Evolutionary conservation across 257 asterid species (phyloP), one percentile per base, ranked within the genome.

Genomic region (Fraxinus quadrangulata): DNA sequence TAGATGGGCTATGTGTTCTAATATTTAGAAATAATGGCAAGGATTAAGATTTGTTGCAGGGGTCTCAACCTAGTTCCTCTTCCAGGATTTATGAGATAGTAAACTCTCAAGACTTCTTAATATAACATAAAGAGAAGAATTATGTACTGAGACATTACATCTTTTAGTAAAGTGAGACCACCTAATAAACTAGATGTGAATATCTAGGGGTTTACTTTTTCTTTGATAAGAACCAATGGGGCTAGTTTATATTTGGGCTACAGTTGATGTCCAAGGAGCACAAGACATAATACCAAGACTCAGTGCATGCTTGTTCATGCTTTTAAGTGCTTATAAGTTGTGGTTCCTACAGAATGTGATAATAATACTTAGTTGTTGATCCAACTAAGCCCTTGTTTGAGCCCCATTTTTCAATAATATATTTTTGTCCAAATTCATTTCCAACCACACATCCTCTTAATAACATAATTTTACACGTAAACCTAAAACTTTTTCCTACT

Each of bases 1-100:
- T 31, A 34, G 17, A 56, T 33, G 37, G 28, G 71, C 45, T 23
- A 19, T 59, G 23, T 37, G 70, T 45, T 42, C 67, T 3, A 82
- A 65, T 42, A 56, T 80, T 51, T 31, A 61, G 37, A 33, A 36
- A 4, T 56, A 71, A 65, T 37, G 59, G 70, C 30, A 19, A 12
- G 14, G 30, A 26, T 23, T 72, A 34, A 40, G 12, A 31, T 72
- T 24, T 24, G 59, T 34, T 54, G 76, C 49, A 28, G 28, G 30
- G 69, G 26, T 63, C 47, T 76, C 66, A 36, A 39, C 67, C 56
- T 40, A 51, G 69, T 79, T 78, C 75, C 23, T 49, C 49, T 79
- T 75, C 74, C 67, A 49, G 78, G 59, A 47, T 19, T 23, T 34
- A 70, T 30, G 65, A 61, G 70, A 49, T 23, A 45, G 65, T 34